Percentiles rank a stretch among this genome's conserved stretches.
Evolutionary conservation across 805 yeast species (phyloP).

Genomic region (Wickerhamomyces chaumierensis): DNA sequence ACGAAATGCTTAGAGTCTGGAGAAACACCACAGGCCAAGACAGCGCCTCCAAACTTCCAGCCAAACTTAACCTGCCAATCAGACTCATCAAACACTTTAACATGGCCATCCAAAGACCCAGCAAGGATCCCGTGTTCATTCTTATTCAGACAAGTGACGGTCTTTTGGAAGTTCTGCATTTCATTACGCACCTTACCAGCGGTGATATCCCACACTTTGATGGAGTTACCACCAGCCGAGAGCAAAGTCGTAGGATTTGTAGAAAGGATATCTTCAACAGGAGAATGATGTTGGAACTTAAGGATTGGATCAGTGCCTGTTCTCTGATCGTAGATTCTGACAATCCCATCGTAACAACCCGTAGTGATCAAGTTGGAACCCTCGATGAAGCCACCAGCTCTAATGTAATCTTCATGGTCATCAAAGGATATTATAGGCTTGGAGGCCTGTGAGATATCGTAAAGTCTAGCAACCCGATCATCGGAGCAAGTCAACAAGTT

Average conservation of each 20-base stretch:
- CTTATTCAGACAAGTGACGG: conserved; percentile 74
- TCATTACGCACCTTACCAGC: conserved; percentile 63
- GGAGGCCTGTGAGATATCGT: conserved; percentile 72
- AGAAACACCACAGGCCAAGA: conserved; percentile 78
- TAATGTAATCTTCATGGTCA: conserved; percentile 79
- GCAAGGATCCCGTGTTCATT: conserved; percentile 76
- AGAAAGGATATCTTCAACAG: conserved; percentile 78
- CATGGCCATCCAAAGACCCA: conserved; percentile 95
- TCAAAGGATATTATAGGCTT: conserved; percentile 63
- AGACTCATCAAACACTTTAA: conserved; percentile 77
- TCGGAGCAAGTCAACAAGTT: conserved; percentile 82
- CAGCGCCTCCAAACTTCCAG: conserved; percentile 95
- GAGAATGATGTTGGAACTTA: conserved; percentile 60
- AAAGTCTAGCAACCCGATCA: conserved; percentile 76
- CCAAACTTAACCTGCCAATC: conserved; percentile 89
- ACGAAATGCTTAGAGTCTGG: conserved; percentile 83
- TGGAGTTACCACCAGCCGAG: conserved; percentile 70
- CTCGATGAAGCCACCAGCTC: conserved; percentile 73
- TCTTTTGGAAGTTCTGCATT: conserved; percentile 81
- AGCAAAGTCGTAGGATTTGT: conserved; percentile 59
- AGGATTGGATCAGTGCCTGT: conserved; percentile 40
- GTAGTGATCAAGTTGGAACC: conserved; percentile 76
- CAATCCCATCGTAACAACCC: conserved; percentile 87
- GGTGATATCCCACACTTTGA: conserved; percentile 87
- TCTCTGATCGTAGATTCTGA: conserved; percentile 79